A percentile compares a stretch with the other conserved stretches of the same genome.
phyloP scores from a whole-genome alignment of 345 rosid genomes.

The Bretschneidera sinensis region DNA sequence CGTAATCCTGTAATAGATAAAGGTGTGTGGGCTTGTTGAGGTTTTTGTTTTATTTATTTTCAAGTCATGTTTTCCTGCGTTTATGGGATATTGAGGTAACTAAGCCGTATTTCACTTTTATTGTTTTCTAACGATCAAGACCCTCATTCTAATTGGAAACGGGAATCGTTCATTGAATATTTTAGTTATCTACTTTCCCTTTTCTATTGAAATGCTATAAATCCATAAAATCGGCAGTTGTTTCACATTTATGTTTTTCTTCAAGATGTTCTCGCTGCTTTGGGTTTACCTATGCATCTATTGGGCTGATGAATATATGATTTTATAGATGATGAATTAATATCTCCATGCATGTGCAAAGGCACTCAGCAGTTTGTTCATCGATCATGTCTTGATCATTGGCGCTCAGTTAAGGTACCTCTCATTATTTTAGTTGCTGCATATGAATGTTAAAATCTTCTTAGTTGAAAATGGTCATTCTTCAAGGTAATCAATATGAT shows the following conservation, averaged over 20 bases:
- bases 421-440: neutral
- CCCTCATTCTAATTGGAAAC: neutral
- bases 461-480: neutral
- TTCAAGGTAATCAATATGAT: neutral
- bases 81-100: too few relatives aligned
- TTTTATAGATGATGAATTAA: conserved; percentile 72
- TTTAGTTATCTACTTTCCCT: neutral
- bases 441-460: neutral
- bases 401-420: conserved; percentile 71
- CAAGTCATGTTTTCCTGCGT: too few relatives aligned
- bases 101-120: too few relatives aligned
- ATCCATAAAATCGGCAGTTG: neutral
- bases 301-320: neutral
- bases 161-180: neutral
- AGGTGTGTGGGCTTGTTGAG: neutral
- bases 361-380: conserved; percentile 92
- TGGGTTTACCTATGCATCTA: neutral
- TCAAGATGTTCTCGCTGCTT: neutral
- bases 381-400: conserved; percentile 81
- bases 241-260: neutral
- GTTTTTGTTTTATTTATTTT: too few relatives aligned
- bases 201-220: neutral
- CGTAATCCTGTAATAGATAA: neutral
- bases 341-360: conserved; percentile 98
- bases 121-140: too few relatives aligned